Evolutionary conservation across 2,329 filamentous ascomycete species (phyloP), one percentile per base, ranked within the genome.

Genomic region (Ophiocordyceps robertsii): DNA sequence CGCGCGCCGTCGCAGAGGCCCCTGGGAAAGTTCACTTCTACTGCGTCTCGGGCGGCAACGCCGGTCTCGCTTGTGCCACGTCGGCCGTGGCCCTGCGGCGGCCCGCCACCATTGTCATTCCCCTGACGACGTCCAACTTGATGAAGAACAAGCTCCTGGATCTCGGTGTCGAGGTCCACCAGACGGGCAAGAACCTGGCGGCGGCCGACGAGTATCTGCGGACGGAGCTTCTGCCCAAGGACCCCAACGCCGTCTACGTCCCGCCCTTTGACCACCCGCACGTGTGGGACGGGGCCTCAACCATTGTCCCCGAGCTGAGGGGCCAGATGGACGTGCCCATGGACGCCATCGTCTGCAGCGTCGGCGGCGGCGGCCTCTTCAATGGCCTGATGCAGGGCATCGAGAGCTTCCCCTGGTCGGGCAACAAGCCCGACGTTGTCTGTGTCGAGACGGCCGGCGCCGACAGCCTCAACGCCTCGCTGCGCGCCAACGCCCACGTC

Each of bases 1-100:
- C 66, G 44, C 55, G 55, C 41, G 59, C 62, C 43, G 55, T 60
- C 49, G 52, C 64, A 47, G 45, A 49, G 5, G 47, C 53, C 43
- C 53, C 53, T 2, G 52, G 56, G 19, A 49, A 58, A 6, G 63
- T 70, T 2, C 83, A 84, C 65, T 90, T 92, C 70, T 92, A 85
- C 66, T 82, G 75, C 55, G 83, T 81, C 12, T 84, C 78, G 3
- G 86, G 84, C 45, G 87, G 87, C 44, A 94, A 94, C 56, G 87
- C 87, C 2, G 87, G 87, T 2, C 75, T 94, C 4, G 87, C 86
- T 1, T 86, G 83, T 53, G 84, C 85, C 14, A 80, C 77, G 39
- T 82, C 86, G 1, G 82, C 85, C 12, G 66, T 68, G 21, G 68
- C 73, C 3, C 70, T 92, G 7, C 63, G 69, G 6, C 71, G 75